Percentiles rank a stretch among this genome's conserved stretches.
phyloP scores from a whole-genome alignment of 2,329 filamentous ascomycete genomes.

The Dactylonectria estremocensis region DNA sequence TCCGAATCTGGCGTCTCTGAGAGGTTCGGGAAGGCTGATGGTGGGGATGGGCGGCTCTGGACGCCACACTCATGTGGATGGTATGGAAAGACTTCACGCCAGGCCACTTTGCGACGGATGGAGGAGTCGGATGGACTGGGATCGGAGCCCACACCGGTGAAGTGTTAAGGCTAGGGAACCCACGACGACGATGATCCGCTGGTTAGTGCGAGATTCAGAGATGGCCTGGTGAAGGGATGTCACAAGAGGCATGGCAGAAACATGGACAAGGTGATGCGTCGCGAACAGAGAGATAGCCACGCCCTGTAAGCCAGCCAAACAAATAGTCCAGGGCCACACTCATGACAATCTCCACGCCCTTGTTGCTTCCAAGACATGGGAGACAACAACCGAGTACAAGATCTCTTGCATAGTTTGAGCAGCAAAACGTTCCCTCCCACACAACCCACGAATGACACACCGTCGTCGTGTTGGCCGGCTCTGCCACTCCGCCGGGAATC shows the following conservation, averaged over 20 bases:
- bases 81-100: conserved; percentile 23
- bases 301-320: background rate
- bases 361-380: too few relatives aligned
- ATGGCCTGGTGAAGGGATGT: background rate
- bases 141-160: conserved; percentile 5
- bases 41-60: conserved; percentile 11
- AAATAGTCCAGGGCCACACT: too few relatives aligned
- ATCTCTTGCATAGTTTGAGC: too few relatives aligned
- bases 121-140: background rate
- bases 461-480: background rate
- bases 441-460: conserved; percentile 4
- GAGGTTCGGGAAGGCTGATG: conserved; percentile 18
- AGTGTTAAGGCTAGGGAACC: background rate
- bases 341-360: too few relatives aligned
- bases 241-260: background rate
- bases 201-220: background rate
- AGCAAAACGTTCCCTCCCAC: background rate
- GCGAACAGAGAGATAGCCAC: too few relatives aligned
- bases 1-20: conserved; percentile 16
- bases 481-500: conserved; percentile 9
- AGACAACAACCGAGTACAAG: too few relatives aligned
- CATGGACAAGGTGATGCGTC: background rate
- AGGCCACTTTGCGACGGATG: background rate
- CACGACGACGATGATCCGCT: background rate
- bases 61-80: conserved; percentile 35